A percentile compares a stretch with the other conserved stretches of the same genome.
Evolutionary conservation across 2,329 filamentous ascomycete genomes (phyloP).

Genomic region (Cryoendolithus antarcticus): DNA sequence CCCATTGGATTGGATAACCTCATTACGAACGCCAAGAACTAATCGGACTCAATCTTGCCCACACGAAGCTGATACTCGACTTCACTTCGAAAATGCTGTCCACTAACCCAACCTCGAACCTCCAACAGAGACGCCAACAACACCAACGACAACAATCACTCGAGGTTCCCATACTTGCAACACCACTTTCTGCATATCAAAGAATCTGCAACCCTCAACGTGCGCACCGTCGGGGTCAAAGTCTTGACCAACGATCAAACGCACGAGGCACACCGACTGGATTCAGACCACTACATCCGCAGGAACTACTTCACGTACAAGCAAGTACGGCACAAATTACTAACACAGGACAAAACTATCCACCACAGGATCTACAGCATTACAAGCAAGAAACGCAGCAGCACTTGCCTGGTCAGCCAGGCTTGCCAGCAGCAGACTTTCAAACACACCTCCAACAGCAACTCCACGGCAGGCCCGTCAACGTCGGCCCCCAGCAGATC

Average conservation of each 20-base stretch:
- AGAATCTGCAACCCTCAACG: slow-evolving; percentile 34
- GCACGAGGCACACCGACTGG: slow-evolving; percentile 13
- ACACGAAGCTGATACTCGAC: slow-evolving; percentile 7
- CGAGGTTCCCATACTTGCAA: slow-evolving; percentile 58
- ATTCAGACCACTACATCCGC: slow-evolving; percentile 44
- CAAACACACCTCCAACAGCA: slow-evolving; percentile 41
- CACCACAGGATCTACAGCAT: slow-evolving; percentile 61
- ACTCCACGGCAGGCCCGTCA: slow-evolving; percentile 26
- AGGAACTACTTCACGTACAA: slow-evolving; percentile 21
- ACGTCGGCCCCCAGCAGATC: slow-evolving; percentile 16
- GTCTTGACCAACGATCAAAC: slow-evolving; percentile 53
- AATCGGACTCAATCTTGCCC: slow-evolving; percentile 57
- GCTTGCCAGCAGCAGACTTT: slow-evolving; percentile 34
- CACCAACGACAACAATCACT: slow-evolving; percentile 84
- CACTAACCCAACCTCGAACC: slow-evolving; percentile 53
- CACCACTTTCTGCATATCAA: slow-evolving; percentile 46
- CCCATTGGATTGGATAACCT: slow-evolving; percentile 20
- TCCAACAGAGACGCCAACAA: slow-evolving; percentile 61
- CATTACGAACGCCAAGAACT: slow-evolving; percentile 24
- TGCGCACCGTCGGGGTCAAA: slow-evolving; percentile 70
- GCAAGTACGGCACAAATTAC: slow-evolving; percentile 20
- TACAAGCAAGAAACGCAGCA: slow-evolving; percentile 81
- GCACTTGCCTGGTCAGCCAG: slow-evolving; percentile 73
- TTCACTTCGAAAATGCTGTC: slow-evolving; percentile 58
- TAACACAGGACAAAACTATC: slow-evolving; percentile 44